Percentiles rank a stretch among this genome's conserved stretches.
Evolutionary conservation across 2,329 filamentous ascomycete species (phyloP).

Genomic region (Cladosporium oxysporum): DNA sequence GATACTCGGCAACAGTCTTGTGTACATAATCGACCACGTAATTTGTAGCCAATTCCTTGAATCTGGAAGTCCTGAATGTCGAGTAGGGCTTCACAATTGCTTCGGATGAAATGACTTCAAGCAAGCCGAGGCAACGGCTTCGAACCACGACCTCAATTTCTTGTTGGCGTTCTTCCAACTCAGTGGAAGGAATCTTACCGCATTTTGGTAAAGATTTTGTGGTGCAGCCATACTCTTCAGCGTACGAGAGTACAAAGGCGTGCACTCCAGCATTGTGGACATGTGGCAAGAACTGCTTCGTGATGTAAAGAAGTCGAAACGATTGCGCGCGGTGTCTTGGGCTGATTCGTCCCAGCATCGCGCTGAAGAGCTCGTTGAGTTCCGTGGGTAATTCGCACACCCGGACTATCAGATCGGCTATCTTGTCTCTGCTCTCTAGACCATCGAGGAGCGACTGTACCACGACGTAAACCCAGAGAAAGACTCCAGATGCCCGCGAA

Average conservation of each 20-base stretch:
- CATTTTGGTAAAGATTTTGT: neutral
- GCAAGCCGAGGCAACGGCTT: neutral
- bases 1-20: neutral
- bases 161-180: neutral
- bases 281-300: neutral
- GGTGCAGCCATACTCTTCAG: neutral
- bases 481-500: neutral
- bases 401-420: neutral
- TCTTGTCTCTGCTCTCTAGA: neutral
- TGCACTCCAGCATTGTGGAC: neutral
- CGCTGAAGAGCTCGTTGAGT: neutral
- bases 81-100: too few relatives aligned
- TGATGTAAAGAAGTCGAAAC: neutral
- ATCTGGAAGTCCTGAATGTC: neutral
- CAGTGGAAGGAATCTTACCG: neutral
- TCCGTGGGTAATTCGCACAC: neutral
- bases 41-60: neutral
- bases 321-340: neutral
- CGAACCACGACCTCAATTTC: neutral
- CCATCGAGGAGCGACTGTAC: neutral
- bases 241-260: neutral
- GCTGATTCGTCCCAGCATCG: neutral
- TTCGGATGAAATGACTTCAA: neutral
- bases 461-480: neutral
- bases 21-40: neutral